Conservation (phyloP, 2,329 filamentous ascomycete species). For the Fonsecaea multimorphosa region DNA sequence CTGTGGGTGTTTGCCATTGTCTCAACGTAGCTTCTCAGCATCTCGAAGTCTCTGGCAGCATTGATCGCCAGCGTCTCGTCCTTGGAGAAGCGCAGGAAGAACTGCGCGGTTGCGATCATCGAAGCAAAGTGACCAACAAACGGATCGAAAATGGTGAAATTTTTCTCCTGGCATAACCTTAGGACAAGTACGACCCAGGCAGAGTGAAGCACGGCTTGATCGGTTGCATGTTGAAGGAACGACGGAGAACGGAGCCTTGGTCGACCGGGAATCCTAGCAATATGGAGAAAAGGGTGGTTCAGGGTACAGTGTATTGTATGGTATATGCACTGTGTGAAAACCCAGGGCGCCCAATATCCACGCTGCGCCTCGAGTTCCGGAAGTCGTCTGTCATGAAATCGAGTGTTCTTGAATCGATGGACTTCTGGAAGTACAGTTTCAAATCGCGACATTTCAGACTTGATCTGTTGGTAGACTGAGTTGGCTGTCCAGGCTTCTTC, state of each 20-base stretch:
- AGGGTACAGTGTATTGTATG: slow-evolving; percentile 35
- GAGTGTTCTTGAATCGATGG: slow-evolving; percentile 34
- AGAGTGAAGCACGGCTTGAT: slow-evolving; percentile 34
- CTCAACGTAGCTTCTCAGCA: slow-evolving; percentile 30
- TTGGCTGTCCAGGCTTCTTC: slow-evolving; percentile 32
- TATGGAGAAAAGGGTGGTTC: slow-evolving; percentile 36
- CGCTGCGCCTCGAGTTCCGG: slow-evolving; percentile 24
- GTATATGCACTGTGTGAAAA: slow-evolving; percentile 34
- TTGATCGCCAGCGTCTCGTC: slow-evolving; percentile 26
- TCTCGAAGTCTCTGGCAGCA: slow-evolving; percentile 30
- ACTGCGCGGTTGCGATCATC: slow-evolving; percentile 30
- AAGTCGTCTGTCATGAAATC: slow-evolving; percentile 22
- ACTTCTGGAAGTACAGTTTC: slow-evolving; percentile 33
- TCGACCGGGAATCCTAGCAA: slow-evolving; percentile 29
- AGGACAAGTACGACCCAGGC: slow-evolving; percentile 33
- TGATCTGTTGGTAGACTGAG: slow-evolving; percentile 34
- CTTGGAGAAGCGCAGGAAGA: slow-evolving; percentile 35
- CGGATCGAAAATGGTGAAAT: slow-evolving; percentile 31
- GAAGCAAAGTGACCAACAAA: slow-evolving; percentile 35
- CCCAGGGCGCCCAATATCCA: slow-evolving; percentile 34
- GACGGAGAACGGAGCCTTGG: slow-evolving; percentile 34
- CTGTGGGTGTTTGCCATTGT: slow-evolving; percentile 23
- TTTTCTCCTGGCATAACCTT: slow-evolving; percentile 26
- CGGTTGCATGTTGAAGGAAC: slow-evolving; percentile 36
- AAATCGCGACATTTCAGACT: slow-evolving; percentile 33